Conservation (phyloP, 2,329 filamentous ascomycete genomes). For the Geosmithia putterillii region DNA sequence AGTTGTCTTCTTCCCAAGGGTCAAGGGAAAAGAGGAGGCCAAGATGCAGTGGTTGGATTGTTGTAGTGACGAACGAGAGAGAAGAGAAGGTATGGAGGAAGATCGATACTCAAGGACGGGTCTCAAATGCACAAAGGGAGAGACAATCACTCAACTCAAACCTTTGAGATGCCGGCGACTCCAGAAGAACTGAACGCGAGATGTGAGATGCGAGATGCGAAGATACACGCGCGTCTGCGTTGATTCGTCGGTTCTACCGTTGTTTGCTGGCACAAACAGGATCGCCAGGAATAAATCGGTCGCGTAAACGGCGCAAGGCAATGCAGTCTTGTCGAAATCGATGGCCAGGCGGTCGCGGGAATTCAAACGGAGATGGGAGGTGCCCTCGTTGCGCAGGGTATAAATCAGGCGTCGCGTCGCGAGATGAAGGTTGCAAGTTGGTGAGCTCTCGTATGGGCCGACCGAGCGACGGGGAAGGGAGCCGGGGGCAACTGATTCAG, state of each 20-base stretch:
- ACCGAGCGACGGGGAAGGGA: not conserved
- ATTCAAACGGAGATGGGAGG: not conserved
- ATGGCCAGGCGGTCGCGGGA: not conserved
- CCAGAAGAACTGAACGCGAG: too few relatives aligned
- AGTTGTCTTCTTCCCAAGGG: constrained; percentile 6
- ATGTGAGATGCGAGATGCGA: not conserved
- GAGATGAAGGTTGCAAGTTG: constrained; percentile 1
- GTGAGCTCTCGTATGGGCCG: not conserved
- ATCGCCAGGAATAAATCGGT: not conserved
- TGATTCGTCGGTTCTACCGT: not conserved
- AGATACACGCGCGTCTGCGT: not conserved
- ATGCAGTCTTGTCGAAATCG: not conserved
- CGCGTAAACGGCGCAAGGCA: not conserved
- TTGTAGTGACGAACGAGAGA: constrained; percentile 6
- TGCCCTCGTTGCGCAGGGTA: not conserved
- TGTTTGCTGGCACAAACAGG: not conserved
- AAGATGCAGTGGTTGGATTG: constrained; percentile 16
- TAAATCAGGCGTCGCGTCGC: not conserved
- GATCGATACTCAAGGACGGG: constrained; percentile 21
- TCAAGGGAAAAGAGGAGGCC: constrained; percentile 15
- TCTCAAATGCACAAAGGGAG: constrained; percentile 23
- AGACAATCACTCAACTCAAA: constrained; percentile 25
- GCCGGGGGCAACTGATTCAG: not conserved
- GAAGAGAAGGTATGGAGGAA: constrained; percentile 19
- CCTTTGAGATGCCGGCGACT: constrained; percentile 11